Conservation (phyloP, 495 filamentous ascomycete genomes). For the Neurospora sp. region DNA sequence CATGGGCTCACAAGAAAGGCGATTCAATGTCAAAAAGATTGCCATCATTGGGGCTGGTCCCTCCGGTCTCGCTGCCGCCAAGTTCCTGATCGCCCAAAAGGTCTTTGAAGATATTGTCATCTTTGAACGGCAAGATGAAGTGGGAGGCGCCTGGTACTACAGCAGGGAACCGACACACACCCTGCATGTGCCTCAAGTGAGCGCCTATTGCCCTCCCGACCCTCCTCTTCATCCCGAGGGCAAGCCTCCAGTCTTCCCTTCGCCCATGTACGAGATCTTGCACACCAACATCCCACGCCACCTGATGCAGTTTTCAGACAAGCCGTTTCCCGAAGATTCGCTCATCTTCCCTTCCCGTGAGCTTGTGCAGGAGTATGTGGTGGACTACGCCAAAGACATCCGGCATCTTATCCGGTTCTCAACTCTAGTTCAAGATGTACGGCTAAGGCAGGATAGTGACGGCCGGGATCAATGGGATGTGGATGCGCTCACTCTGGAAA, state of each 20-base stretch:
- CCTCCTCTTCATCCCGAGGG: conserved; percentile 22
- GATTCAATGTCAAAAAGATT: conserved; percentile 40
- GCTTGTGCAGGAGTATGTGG: conserved; percentile 61
- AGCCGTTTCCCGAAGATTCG: conserved; percentile 47
- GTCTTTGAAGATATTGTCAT: conserved; percentile 61
- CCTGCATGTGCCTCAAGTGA: conserved; percentile 31
- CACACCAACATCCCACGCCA: conserved; percentile 81
- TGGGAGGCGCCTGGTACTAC: conserved; percentile 82
- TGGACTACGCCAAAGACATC: conserved; percentile 60
- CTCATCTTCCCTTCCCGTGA: conserved; percentile 64
- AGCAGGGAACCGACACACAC: conserved; percentile 27
- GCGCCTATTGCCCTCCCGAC: conserved; percentile 30
- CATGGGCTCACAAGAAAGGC: conserved; percentile 18
- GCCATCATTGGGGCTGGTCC: conserved; percentile 67
- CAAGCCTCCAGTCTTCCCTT: conserved; percentile 41
- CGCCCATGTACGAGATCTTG: conserved; percentile 70
- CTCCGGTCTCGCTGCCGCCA: conserved; percentile 56
- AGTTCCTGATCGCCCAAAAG: conserved; percentile 65
- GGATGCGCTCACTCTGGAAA: conserved; percentile 37
- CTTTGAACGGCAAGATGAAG: conserved; percentile 66
- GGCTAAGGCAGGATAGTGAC: conserved; percentile 12
- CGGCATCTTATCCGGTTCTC: conserved; percentile 36
- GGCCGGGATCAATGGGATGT: conserved; percentile 39
- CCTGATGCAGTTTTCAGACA: conserved; percentile 73
- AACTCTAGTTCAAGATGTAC: conserved; percentile 28